Base-by-base conservation (phyloP, 805 yeast genomes). In the Saccharomycopsis babjevae region DNA sequence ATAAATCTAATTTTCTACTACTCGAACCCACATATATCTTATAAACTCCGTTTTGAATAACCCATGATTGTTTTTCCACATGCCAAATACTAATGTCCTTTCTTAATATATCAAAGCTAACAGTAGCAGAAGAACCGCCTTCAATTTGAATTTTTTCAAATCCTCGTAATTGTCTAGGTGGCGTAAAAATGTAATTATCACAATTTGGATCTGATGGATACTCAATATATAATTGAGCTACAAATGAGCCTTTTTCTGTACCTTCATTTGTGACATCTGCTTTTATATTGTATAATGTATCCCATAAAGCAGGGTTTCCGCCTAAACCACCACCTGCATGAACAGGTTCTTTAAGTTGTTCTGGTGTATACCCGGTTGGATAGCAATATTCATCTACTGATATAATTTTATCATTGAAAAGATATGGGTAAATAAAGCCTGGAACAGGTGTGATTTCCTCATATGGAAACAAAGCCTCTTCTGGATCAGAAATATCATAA, bases 291-390 rank as follows among this genome's bases (percentile, higher is more conserved):
- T 79, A 80, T 55, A 80, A 70, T 1, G 72, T 72, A 54, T 81
- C 81, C 85, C 85, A 83, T 43, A 83, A 72, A 0, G 81, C 84
- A 5, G 83, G 83, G 68, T 83, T 82, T 1, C 88, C 86, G 0
- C 86, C 86, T 22, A 79, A 64, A 0, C 81, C 82, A 22, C 87
- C 87, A 3, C 76, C 76, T 16, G 74, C 64, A 16, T 38, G 20
- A 3, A 67, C 56, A 6, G 74, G 72, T 38, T 71, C 72, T 18
- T 68, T 66, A 16, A 61, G 61, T 42, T 59, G 66, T 25, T 70
- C 76, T 20, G 70, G 71, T 1, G 73, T 65, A 66, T 74, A 76
- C 1, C 74, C 74, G 20, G 67, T 70, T 3, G 79, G 78, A 59
- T 75, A 76, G 50, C 70, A 70, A 56, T 69, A 74, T 38, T 61